Conservation (phyloP, 2,329 filamentous ascomycete genomes). For the Talaromyces sp. region DNA sequence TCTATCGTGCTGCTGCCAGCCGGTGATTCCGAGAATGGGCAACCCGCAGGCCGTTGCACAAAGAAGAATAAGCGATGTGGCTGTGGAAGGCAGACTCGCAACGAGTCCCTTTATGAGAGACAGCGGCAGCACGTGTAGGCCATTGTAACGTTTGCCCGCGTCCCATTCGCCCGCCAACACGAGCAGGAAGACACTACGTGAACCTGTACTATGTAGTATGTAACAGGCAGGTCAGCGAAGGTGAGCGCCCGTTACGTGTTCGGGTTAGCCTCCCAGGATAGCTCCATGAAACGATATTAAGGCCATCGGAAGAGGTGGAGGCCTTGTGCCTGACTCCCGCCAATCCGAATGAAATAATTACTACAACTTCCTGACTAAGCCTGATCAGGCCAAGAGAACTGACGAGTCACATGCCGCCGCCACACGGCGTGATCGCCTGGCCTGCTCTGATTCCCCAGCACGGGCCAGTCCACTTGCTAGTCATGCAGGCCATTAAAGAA, state of each 20-base stretch:
- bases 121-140: constrained; percentile 4
- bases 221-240: no score
- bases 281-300: background rate
- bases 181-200: background rate
- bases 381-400: background rate
- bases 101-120: background rate
- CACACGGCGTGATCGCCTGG: constrained; percentile 4
- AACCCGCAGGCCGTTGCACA: background rate
- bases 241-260: no score
- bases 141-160: background rate
- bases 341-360: background rate
- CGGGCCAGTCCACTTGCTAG: background rate
- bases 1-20: background rate
- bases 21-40: background rate
- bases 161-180: background rate
- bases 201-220: background rate
- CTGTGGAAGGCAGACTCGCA: background rate
- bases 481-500: constrained; percentile 4
- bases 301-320: background rate
- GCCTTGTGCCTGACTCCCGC: background rate
- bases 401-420: constrained; percentile 10
- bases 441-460: background rate
- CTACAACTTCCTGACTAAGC: background rate
- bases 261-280: background rate
- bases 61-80: background rate